Percentiles rank a stretch among this genome's conserved stretches.
Evolutionary conservation across 306 rosid species (phyloP).

Genomic region (Delonix regia): DNA sequence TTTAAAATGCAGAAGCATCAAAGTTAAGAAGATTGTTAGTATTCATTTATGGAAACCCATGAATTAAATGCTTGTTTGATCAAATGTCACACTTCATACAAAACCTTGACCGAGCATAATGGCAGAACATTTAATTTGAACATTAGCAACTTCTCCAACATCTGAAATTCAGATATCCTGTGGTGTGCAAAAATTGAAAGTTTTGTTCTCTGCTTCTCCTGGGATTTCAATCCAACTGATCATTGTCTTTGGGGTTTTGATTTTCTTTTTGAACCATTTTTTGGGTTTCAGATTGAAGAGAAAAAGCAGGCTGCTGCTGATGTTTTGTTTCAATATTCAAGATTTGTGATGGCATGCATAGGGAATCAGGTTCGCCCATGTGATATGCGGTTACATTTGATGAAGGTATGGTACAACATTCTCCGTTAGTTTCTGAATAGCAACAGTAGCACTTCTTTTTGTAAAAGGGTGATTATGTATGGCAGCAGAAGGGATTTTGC

Average conservation of each 20-base stretch:
- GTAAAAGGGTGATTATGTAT: constrained; percentile 7
- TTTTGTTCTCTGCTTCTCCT: constrained; percentile 14
- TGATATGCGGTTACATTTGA: constrained; percentile 85
- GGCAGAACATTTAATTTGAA: constrained; percentile 18
- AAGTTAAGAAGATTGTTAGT: constrained; percentile 11
- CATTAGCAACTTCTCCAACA: constrained; percentile 16
- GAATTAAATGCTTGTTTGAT: constrained; percentile 3
- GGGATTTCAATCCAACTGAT: neutral
- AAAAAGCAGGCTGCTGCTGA: constrained; percentile 92
- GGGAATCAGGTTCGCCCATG: constrained; percentile 78
- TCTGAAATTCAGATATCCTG: neutral
- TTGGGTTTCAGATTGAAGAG: constrained; percentile 60
- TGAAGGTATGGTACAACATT: constrained; percentile 68
- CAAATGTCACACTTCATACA: neutral
- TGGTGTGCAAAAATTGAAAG: constrained; percentile 4
- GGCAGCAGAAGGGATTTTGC: constrained; percentile 26
- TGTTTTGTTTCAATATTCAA: constrained; percentile 79
- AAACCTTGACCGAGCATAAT: neutral
- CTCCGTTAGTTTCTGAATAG: constrained; percentile 10
- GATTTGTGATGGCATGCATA: constrained; percentile 78
- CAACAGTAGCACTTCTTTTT: neutral
- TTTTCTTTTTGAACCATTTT: constrained; percentile 23
- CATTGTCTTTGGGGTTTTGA: constrained; percentile 8
- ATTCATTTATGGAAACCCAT: constrained; percentile 21
- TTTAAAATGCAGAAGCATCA: constrained; percentile 11